Base-by-base conservation (phyloP, 192 early-diverging fungal species). In the Coemansia sp. region DNA sequence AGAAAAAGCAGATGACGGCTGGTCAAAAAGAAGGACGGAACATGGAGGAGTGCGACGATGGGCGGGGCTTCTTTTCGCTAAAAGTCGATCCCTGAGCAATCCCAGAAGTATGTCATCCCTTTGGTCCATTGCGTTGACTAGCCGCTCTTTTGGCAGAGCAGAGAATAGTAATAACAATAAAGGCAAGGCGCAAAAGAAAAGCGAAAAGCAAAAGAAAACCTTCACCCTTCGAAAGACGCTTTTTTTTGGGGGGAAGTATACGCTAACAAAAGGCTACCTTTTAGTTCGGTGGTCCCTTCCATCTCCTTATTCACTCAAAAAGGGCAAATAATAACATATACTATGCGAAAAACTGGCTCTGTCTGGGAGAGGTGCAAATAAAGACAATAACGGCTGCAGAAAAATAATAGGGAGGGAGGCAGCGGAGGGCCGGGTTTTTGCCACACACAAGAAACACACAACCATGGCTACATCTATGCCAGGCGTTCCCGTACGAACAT, bases 401-500 rank as follows among this genome's bases (percentile, higher is more conserved):
- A 64, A 64, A 49, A 10, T 2, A 48, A 48, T 39, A 71, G 57
- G 25, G 57, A 64, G 25, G 65, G 56, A 43, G 65, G 57, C 57
- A 55, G 57, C 65, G 25, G 49, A 66, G 17, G 48, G 51, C 54
- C 11, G 16, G 57, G 37, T 41, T 41, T 59, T 17, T 41, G 46
- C 46, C 46, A 48, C 32, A 32, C 32, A 32, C 51, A 54, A 17
- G 19, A 38, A 56, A 11, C 54, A 25, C 54, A 25, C 55, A 59
- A n/a, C 38, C 5, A 41, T 41, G 57, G 39, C 57, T 38, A 59
- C 57, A 59, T 17, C 32, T 41, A 32, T 39, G 32, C 7, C 38
- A 59, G 37, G n/a, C 38, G n/a, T 5, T 41, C 40, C 25, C 13
- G 12, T 41, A 59, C 39, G 12, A 16, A n/a, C 46, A 14, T n/a